Evolutionary conservation across 805 yeast species (phyloP).

Genomic region (Candida suzukii): DNA sequence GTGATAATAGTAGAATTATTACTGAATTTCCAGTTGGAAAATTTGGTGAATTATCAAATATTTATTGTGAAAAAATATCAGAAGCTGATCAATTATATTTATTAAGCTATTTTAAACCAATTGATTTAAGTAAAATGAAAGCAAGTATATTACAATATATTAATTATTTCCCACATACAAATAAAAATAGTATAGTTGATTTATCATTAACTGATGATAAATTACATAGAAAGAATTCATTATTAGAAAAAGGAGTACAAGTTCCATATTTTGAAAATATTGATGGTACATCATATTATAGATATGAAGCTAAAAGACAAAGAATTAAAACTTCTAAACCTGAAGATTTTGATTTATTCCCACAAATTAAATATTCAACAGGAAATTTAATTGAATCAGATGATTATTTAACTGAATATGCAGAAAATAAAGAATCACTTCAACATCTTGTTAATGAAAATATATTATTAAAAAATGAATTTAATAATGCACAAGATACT

Average conservation of each 20-base stretch:
- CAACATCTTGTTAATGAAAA: neutral
- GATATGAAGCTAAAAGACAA: slow-evolving; percentile 2
- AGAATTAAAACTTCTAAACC: neutral
- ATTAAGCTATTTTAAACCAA: slow-evolving; percentile 19
- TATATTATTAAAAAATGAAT: neutral
- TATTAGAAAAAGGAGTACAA: slow-evolving; percentile 11
- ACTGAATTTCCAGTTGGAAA: slow-evolving; percentile 14
- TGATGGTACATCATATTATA: slow-evolving; percentile 13
- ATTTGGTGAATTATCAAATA: slow-evolving; percentile 22
- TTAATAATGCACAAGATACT: neutral
- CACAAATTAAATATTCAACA: slow-evolving; percentile 6
- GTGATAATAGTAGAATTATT: slow-evolving; percentile 3
- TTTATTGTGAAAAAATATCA: slow-evolving; percentile 23
- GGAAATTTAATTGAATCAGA: neutral
- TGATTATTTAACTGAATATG: neutral
- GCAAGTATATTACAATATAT: slow-evolving; percentile 20
- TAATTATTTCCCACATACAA: slow-evolving; percentile 15
- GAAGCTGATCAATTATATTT: slow-evolving; percentile 18
- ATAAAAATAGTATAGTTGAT: slow-evolving; percentile 5
- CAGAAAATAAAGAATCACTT: neutral
- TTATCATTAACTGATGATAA: neutral
- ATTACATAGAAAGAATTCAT: neutral
- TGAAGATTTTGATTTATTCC: neutral
- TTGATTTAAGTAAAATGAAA: slow-evolving; percentile 19
- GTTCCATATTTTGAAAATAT: slow-evolving; percentile 24